Evolutionary conservation across 805 yeast genomes (phyloP).

Genomic region (Cyberlindnera euphorbiae): DNA sequence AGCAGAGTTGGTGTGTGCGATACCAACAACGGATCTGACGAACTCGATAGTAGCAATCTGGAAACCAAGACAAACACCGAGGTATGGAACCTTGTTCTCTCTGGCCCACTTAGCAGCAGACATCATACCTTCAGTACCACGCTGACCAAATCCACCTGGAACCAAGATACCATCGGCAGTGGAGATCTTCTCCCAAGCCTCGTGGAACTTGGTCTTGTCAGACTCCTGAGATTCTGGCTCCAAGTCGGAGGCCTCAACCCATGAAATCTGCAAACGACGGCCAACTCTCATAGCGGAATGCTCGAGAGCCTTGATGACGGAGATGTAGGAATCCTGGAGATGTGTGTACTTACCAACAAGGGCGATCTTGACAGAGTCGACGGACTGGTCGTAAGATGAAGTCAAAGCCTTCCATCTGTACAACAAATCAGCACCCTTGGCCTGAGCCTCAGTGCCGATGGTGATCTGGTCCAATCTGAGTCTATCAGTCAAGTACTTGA

Average conservation of each 20-base stretch:
- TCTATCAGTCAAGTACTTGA: slow-evolving; percentile 66
- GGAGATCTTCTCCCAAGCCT: slow-evolving; percentile 92
- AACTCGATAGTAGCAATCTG: slow-evolving; percentile 96
- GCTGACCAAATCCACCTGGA: slow-evolving; percentile 96
- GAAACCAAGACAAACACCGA: slow-evolving; percentile 96
- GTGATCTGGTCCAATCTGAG: slow-evolving; percentile 50
- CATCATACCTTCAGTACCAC: slow-evolving; percentile 99
- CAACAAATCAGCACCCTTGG: slow-evolving; percentile 68
- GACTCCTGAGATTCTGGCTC: slow-evolving; percentile 64
- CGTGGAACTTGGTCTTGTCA: slow-evolving; percentile 77
- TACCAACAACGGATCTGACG: slow-evolving; percentile 73
- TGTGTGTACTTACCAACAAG: slow-evolving; percentile 96
- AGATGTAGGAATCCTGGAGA: slow-evolving; percentile 89
- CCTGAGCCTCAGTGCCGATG: slow-evolving; percentile 44
- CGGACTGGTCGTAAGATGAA: slow-evolving; percentile 71
- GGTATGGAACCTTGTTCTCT: slow-evolving; percentile 86
- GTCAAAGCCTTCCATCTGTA: slow-evolving; percentile 79
- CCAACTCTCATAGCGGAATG: slow-evolving; percentile 90
- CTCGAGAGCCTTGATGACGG: slow-evolving; percentile 92
- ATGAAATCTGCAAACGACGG: slow-evolving; percentile 77
- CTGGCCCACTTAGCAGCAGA: slow-evolving; percentile 98
- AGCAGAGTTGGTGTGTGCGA: slow-evolving; percentile 66
- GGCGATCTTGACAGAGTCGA: slow-evolving; percentile 88
- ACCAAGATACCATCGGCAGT: slow-evolving; percentile 95
- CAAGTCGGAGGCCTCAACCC: slow-evolving; percentile 94